Conservation (phyloP, 1,139 yeast genomes). For the Magnusiomyces magnusii region DNA sequence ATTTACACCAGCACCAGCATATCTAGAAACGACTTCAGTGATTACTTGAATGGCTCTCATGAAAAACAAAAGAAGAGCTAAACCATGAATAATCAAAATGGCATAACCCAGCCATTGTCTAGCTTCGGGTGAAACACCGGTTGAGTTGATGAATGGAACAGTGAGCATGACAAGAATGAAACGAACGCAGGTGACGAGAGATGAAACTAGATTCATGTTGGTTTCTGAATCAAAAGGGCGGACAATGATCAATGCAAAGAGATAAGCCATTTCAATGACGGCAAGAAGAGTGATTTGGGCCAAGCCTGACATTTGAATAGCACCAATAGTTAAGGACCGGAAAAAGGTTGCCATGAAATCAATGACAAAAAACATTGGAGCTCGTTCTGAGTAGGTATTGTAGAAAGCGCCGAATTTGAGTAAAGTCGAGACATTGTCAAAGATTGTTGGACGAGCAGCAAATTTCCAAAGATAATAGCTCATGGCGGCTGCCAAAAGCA, state of each 20-base stretch:
- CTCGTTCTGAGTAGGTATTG: slow-evolving; percentile 25
- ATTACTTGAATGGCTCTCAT: slow-evolving; percentile 28
- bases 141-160: slow-evolving; percentile 29
- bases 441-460: slow-evolving; percentile 19
- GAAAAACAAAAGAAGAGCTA: slow-evolving; percentile 28
- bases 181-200: slow-evolving; percentile 23
- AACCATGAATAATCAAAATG: slow-evolving; percentile 29
- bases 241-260: slow-evolving; percentile 21
- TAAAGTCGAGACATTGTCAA: slow-evolving; percentile 27
- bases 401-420: slow-evolving; percentile 31
- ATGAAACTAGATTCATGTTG: slow-evolving; percentile 28
- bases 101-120: slow-evolving; percentile 34
- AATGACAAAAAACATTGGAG: slow-evolving; percentile 20
- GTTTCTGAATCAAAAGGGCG: slow-evolving; percentile 30
- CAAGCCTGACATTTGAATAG: slow-evolving; percentile 32
- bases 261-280: slow-evolving; percentile 25
- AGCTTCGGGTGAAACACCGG: slow-evolving; percentile 20
- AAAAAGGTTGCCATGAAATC: slow-evolving; percentile 24
- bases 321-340: slow-evolving; percentile 33
- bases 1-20: slow-evolving; percentile 23
- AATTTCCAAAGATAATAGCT: slow-evolving; percentile 19
- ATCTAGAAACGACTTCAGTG: slow-evolving; percentile 27
- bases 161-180: slow-evolving; percentile 27
- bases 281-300: slow-evolving; percentile 33
- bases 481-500: slow-evolving; percentile 21